These are phyloP conservation scores for Schizosaccharomyces japonicus DNA, from an alignment of 805 yeast genomes.

Conservation along the genomic window DNA sequence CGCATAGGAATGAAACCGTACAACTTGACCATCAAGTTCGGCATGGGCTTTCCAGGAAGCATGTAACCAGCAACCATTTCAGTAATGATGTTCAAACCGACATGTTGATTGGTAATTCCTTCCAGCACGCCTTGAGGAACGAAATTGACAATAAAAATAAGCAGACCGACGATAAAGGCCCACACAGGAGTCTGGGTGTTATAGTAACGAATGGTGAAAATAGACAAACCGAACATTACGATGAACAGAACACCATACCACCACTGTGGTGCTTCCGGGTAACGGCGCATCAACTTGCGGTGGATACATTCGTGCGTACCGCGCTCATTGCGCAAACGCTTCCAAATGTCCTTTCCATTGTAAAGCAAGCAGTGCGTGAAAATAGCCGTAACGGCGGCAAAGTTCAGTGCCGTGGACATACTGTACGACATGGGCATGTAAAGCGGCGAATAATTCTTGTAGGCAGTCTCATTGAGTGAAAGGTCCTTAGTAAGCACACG, in stretches of 20 bases:
- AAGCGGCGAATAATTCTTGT: constrained; percentile 38
- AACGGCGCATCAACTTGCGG: constrained; percentile 30
- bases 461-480: constrained; percentile 24
- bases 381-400: constrained; percentile 16
- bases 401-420: constrained; percentile 27
- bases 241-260: constrained; percentile 29
- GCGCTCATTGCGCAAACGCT: constrained; percentile 13
- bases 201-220: constrained; percentile 20
- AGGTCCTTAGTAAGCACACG: constrained; percentile 24
- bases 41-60: constrained; percentile 36
- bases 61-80: constrained; percentile 44
- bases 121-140: constrained; percentile 39
- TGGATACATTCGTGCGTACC: constrained; percentile 24
- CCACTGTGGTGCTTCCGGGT: constrained; percentile 42
- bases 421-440: constrained; percentile 36
- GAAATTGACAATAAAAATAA: constrained; percentile 30
- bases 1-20: constrained; percentile 29
- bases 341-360: constrained; percentile 10
- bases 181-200: constrained; percentile 33
- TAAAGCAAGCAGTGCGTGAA: constrained; percentile 1
- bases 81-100: constrained; percentile 37
- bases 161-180: constrained; percentile 35
- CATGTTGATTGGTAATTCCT: constrained; percentile 35
- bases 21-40: constrained; percentile 38
- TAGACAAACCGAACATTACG: constrained; percentile 24